Base-by-base conservation (phyloP, 2,329 filamentous ascomycete species). In the Aspergillus floridensis region DNA sequence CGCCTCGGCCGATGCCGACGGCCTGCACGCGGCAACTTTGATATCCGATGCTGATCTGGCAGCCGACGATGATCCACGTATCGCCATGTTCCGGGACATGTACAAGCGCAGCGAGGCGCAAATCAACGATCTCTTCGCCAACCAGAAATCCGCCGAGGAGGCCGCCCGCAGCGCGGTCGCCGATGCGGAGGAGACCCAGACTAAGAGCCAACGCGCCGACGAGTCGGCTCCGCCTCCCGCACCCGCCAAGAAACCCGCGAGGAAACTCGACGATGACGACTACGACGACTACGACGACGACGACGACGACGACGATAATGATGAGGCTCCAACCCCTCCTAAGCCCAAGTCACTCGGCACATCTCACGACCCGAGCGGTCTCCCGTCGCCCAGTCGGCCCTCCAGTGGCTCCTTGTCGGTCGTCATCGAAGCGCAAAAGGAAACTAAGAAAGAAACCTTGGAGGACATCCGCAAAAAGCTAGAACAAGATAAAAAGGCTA, bases 391-490 rank as follows among this genome's bases (percentile, higher is more conserved):
- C 71, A 90, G 88, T 79, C 84, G 86, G 64, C 90, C 83, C 75
- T 89, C 83, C 59, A 87, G 82, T 61, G 86, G 85, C 64, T 85
- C 85, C 70, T 87, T 82, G 57, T 84, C 82, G 65, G 83, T 81
- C 66, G 88, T 84, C 65, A 86, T 81, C 63, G 86, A 84, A 57
- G 87, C 84, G 58, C 79, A 83, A 47, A 86, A 85, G 66, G 70
- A 81, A 51, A 31, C 53, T 73, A 85, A 68, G 79, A 85, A 76
- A 80, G 86, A 91, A 74, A 85, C 87, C 24, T 87, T 88, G 7
- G 92, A 96, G 72, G 91, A 96, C 80, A 90, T 92, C 74, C 91
- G 95, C 71, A 96, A 96, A 77, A 91, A 93, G 75, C 79, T 98
- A 64, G 93, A 98, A 75, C 91, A 96, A 72, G 91, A 92, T 66